Conservation (phyloP, 257 asterid species). For the Fraxinus pennsylvanica region DNA sequence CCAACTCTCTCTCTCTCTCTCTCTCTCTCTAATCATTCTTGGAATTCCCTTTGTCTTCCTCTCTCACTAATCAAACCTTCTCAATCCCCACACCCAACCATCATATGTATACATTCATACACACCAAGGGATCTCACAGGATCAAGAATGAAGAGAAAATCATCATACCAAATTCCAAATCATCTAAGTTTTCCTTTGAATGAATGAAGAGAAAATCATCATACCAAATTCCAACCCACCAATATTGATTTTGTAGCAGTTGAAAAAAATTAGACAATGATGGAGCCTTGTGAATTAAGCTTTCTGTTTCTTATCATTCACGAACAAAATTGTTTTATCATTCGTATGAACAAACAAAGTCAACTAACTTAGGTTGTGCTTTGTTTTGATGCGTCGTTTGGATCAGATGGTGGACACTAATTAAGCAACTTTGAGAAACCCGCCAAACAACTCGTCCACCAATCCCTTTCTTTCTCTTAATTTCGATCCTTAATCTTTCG, state of each 20-base stretch:
- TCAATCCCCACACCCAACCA: constrained; percentile 14
- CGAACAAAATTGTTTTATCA: not conserved
- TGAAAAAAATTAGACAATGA: not conserved
- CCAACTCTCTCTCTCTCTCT: no score
- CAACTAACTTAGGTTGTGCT: constrained; percentile 34
- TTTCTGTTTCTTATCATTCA: constrained; percentile 25
- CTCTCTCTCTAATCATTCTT: no score
- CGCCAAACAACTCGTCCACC: constrained; percentile 22
- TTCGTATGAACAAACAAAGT: not conserved
- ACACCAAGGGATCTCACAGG: not conserved
- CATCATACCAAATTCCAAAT: not conserved
- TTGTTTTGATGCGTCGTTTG: constrained; percentile 25
- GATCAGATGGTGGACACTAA: constrained; percentile 29
- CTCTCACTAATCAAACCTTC: constrained; percentile 38
- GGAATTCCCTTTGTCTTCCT: not conserved
- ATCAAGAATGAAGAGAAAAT: not conserved
- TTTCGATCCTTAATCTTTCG: constrained; percentile 14
- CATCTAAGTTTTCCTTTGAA: not conserved
- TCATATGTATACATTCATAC: not conserved
- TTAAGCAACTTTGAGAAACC: constrained; percentile 31
- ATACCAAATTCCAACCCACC: not conserved
- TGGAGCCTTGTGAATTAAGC: not conserved
- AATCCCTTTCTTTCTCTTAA: constrained; percentile 7
- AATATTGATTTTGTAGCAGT: not conserved
- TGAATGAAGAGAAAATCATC: not conserved